phyloP scores from a whole-genome alignment of 495 filamentous ascomycete species.

The Aspergillus ellipticus region DNA sequence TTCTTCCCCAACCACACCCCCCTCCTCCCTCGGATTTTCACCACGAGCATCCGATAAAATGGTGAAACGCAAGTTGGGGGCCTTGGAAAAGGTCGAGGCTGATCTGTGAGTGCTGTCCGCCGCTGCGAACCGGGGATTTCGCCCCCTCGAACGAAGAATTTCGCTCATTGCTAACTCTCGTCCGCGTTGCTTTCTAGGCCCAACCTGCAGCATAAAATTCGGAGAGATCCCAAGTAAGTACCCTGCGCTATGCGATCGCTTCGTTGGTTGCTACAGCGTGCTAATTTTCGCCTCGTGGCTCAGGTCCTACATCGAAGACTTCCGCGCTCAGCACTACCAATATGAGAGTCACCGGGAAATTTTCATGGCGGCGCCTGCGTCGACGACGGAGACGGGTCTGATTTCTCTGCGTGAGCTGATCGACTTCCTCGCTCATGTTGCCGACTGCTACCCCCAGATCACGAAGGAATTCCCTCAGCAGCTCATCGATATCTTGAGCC shows the following conservation, averaged over 20 bases:
- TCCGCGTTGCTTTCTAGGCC: constrained; percentile 51
- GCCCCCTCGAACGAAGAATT: constrained; percentile 10
- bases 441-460: constrained; percentile 84
- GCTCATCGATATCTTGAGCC: constrained; percentile 70
- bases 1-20: constrained; percentile 10
- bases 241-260: neutral
- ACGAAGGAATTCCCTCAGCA: constrained; percentile 75
- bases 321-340: constrained; percentile 81
- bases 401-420: constrained; percentile 80
- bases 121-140: constrained; percentile 21
- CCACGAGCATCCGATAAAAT: constrained; percentile 40
- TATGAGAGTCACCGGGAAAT: constrained; percentile 90
- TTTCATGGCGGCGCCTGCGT: constrained; percentile 76
- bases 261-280: constrained; percentile 1
- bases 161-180: constrained; percentile 24
- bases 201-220: constrained; percentile 84
- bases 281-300: constrained; percentile 4
- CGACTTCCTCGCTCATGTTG: constrained; percentile 87
- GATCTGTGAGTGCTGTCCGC: constrained; percentile 57
- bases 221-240: constrained; percentile 71
- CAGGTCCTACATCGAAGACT: constrained; percentile 82
- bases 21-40: constrained; percentile 2
- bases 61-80: constrained; percentile 82
- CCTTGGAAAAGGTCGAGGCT: constrained; percentile 91
- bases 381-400: constrained; percentile 69